These are phyloP conservation scores for Chrysoporthe puriensis DNA, from an alignment of 2,329 filamentous ascomycete genomes.

Conservation along the genomic window DNA sequence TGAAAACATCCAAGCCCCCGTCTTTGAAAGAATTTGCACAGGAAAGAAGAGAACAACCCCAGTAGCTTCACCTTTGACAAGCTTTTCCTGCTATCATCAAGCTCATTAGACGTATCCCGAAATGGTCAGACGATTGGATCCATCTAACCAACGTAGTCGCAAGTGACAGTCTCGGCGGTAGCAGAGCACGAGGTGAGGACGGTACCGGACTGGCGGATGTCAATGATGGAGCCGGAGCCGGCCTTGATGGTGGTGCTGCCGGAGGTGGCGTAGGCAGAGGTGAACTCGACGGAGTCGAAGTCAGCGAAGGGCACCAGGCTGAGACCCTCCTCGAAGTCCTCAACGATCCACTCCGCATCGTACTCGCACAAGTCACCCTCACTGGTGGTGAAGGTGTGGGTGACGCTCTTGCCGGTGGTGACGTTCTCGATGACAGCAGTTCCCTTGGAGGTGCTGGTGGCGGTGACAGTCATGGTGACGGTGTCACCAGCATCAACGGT, in stretches of 20 bases:
- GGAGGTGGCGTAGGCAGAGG: slow-evolving; percentile 39
- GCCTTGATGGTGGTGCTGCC: slow-evolving; percentile 39
- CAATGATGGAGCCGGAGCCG: slow-evolving; percentile 63
- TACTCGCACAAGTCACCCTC: slow-evolving; percentile 58
- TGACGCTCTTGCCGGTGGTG: slow-evolving; percentile 52
- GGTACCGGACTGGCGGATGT: slow-evolving; percentile 68
- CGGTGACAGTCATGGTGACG: slow-evolving; percentile 38
- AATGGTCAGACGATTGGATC: neutral
- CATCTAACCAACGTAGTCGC: slow-evolving; percentile 45
- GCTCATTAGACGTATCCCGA: neutral
- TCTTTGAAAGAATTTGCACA: slow-evolving; percentile 5
- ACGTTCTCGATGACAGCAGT: slow-evolving; percentile 51
- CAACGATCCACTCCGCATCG: slow-evolving; percentile 66
- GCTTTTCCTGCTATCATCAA: slow-evolving; percentile 5
- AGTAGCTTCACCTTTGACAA: neutral
- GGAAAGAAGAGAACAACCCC: slow-evolving; percentile 3
- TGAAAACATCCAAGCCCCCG: slow-evolving; percentile 13
- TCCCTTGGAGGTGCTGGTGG: slow-evolving; percentile 46
- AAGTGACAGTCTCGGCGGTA: slow-evolving; percentile 29
- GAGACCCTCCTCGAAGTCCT: slow-evolving; percentile 49
- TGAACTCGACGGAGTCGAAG: slow-evolving; percentile 52
- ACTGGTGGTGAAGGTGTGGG: slow-evolving; percentile 59
- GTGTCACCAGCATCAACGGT: slow-evolving; percentile 30
- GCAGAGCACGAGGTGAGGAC: slow-evolving; percentile 46
- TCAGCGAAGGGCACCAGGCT: slow-evolving; percentile 48